Percentiles rank a stretch among this genome's conserved stretches.
phyloP scores from a whole-genome alignment of 177 flowering plant species.

The Vitis hybrid region DNA sequence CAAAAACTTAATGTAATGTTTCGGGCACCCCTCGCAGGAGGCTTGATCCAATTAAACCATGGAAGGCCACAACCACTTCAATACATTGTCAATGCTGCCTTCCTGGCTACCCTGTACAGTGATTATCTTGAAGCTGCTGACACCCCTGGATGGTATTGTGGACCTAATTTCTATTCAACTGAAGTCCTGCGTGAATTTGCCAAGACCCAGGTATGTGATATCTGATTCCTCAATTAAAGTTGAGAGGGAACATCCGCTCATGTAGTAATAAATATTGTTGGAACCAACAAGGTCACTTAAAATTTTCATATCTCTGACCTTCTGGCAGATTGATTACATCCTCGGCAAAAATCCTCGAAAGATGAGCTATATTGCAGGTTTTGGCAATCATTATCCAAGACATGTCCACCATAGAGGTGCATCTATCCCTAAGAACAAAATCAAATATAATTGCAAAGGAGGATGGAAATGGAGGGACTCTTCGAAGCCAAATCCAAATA shows the following conservation, averaged over 20 bases:
- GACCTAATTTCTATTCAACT: constrained; percentile 71
- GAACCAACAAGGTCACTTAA: not conserved
- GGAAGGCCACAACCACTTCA: constrained; percentile 92
- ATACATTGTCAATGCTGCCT: constrained; percentile 91
- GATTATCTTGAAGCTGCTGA: constrained; percentile 93
- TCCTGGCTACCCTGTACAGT: constrained; percentile 75
- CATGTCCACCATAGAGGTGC: constrained; percentile 96
- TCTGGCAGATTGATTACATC: constrained; percentile 82
- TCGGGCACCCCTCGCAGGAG: constrained; percentile 48
- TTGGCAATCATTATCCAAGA: constrained; percentile 74
- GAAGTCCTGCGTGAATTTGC: constrained; percentile 78
- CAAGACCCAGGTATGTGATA: constrained; percentile 69
- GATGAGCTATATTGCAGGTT: constrained; percentile 93
- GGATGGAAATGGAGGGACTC: constrained; percentile 94
- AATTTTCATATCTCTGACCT: not conserved
- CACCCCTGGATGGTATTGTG: constrained; percentile 97
- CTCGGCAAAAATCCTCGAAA: constrained; percentile 89
- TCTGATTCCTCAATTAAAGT: too few species aligned
- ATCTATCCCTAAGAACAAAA: constrained; percentile 78
- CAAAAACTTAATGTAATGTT: not conserved
- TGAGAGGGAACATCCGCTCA: not conserved
- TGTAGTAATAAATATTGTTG: too few species aligned
- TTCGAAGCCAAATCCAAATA: constrained; percentile 72
- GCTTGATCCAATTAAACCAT: constrained; percentile 80
- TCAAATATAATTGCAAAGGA: constrained; percentile 82